Conservation (phyloP, 1,139 yeast genomes). For the Debaryomycetaceae sp. region DNA sequence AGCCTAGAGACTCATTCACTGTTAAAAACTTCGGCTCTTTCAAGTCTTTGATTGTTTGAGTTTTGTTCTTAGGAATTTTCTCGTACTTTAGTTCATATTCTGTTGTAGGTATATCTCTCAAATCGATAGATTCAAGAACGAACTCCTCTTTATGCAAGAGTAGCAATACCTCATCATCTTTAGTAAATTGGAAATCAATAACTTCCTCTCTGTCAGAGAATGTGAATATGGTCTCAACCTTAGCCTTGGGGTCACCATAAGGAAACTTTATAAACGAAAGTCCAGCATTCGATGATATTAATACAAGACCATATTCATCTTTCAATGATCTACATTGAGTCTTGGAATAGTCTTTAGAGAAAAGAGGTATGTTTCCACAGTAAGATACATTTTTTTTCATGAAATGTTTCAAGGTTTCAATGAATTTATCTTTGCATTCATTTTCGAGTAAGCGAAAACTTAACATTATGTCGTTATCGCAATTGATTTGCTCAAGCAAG, state of each 20-base stretch:
- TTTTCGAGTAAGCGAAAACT: constrained; percentile 8
- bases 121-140: constrained; percentile 9
- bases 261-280: constrained; percentile 5
- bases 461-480: constrained; percentile 5
- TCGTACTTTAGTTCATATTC: constrained; percentile 6
- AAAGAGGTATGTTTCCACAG: constrained; percentile 4
- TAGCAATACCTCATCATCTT: constrained; percentile 10
- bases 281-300: constrained; percentile 2
- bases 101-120: constrained; percentile 5
- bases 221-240: constrained; percentile 1
- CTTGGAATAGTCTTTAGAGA: constrained; percentile 1
- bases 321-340: constrained; percentile 2
- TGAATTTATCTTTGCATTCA: constrained; percentile 8
- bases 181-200: constrained; percentile 13
- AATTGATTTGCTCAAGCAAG: constrained; percentile 8
- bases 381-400: constrained; percentile 11
- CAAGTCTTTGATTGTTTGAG: constrained; percentile 2
- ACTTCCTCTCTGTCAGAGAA: not conserved
- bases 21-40: constrained; percentile 22
- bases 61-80: constrained; percentile 2
- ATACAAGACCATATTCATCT: constrained; percentile 4
- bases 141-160: constrained; percentile 5
- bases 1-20: constrained; percentile 28
- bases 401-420: constrained; percentile 11
- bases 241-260: constrained; percentile 1